Conservation (phyloP, 2,329 filamentous ascomycete genomes). For the Hypoxylon sp. region DNA sequence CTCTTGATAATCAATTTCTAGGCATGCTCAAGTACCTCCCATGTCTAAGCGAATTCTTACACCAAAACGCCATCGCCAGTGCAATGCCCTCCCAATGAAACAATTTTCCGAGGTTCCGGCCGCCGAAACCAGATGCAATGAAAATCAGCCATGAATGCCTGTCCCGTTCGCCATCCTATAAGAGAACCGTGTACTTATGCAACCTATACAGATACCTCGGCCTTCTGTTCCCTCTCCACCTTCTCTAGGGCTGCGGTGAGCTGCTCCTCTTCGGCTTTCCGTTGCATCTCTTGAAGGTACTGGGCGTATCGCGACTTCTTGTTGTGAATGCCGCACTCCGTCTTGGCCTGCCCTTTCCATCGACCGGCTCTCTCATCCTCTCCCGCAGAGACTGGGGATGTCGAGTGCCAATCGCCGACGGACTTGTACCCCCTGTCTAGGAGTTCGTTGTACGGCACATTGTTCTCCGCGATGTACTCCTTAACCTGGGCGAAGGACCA, state of each 20-base stretch:
- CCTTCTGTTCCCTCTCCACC: slow-evolving; percentile 38
- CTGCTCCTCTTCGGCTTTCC: slow-evolving; percentile 71
- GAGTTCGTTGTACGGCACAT: slow-evolving; percentile 94
- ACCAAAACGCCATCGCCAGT: slow-evolving; percentile 40
- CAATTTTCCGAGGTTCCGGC: slow-evolving; percentile 11
- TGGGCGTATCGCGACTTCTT: slow-evolving; percentile 93
- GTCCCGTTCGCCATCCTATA: not conserved
- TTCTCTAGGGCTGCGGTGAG: slow-evolving; percentile 46
- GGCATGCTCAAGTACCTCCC: not conserved
- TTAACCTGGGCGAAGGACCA: slow-evolving; percentile 94
- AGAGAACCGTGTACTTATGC: not conserved
- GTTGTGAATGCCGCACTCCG: slow-evolving; percentile 99
- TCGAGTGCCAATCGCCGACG: slow-evolving; percentile 98
- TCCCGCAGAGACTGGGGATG: slow-evolving; percentile 86
- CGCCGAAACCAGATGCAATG: slow-evolving; percentile 21
- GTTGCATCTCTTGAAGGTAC: slow-evolving; percentile 81
- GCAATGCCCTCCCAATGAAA: slow-evolving; percentile 19
- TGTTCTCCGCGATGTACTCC: slow-evolving; percentile 85
- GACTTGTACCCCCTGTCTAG: slow-evolving; percentile 98
- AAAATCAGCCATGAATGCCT: not conserved
- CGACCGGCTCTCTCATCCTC: slow-evolving; percentile 97
- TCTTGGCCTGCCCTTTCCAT: slow-evolving; percentile 97
- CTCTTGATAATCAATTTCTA: slow-evolving; percentile 4
- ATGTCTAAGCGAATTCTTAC: slow-evolving; percentile 10
- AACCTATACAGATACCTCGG: slow-evolving; percentile 1